Base-by-base conservation (phyloP, 2,329 filamentous ascomycete genomes). In the Colletotrichum sp. region DNA sequence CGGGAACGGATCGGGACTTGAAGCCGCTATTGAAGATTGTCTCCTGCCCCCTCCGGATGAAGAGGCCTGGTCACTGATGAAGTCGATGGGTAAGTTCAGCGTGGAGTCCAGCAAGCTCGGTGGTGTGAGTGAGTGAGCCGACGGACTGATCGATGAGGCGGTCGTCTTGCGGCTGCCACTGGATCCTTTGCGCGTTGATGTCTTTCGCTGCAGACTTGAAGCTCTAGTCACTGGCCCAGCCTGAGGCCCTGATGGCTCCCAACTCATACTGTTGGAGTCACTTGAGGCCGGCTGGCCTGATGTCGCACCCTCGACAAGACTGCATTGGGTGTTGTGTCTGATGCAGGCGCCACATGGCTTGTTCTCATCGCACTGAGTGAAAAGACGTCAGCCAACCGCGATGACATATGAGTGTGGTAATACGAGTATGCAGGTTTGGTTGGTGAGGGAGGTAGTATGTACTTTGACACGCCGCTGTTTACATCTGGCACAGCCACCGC, bases 381-480 rank as follows among this genome's bases (percentile, higher is more conserved):
- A 62, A 12, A 32, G 34, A 66, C 57, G 69, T 71, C 68, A 75
- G 72, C 39, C 68, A 36, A 34, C 63, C 32, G 63, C 28, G 63
- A 28, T n/a, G 22, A 39, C 6, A 64, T 64, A 44, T 59, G 55
- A 64, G 62, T 44, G 62, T 39, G 62, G 34, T 39, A 13, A 67
- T 24, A 57, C 18, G 48, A 12, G 34, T 34, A 12, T 36, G 26
- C 18, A 26, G 28, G 44, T 28, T 10, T 28, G 26, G 30, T 30
- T 48, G 52, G 30, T 16, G 60, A 48, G 60, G 24, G 18, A 12
- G 60, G 62, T 55, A 28, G 52, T 32, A 32, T 57, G 26, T 78
- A 84, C 84, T 80, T 85, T 85, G 77, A 85, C 84, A 44, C 84
- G 81, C 6, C 84, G 79, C 44, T 82, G 80, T 73, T 84, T 85